phyloP scores from a whole-genome alignment of 805 yeast genomes.

The Blastobotrys peoriensis region DNA sequence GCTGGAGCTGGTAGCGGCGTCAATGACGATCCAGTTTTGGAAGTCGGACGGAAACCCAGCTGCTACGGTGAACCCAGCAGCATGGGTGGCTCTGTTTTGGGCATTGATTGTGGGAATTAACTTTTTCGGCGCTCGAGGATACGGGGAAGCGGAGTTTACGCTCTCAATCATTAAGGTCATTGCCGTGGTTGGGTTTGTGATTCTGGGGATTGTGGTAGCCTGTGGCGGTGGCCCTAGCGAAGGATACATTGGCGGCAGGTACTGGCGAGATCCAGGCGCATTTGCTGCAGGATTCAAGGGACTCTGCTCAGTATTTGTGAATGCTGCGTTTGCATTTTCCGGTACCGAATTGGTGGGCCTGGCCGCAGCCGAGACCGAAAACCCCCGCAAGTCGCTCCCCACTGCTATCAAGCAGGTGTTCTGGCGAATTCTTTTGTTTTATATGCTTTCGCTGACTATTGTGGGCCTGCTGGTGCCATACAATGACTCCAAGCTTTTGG shows the following conservation, averaged over 20 bases:
- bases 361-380: conserved; percentile 64
- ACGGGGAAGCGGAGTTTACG: conserved; percentile 67
- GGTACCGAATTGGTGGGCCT: conserved; percentile 67
- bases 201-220: conserved; percentile 46
- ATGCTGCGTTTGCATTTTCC: conserved; percentile 67
- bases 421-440: conserved; percentile 68
- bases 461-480: conserved; percentile 44
- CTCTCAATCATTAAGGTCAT: conserved; percentile 53
- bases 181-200: conserved; percentile 58
- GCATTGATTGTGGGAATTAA: conserved; percentile 44
- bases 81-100: conserved; percentile 53
- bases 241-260: conserved; percentile 45
- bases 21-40: conserved; percentile 54
- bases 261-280: conserved; percentile 65
- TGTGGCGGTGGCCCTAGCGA: conserved; percentile 54
- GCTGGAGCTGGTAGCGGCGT: conserved; percentile 58
- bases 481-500: conserved; percentile 34
- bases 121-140: conserved; percentile 53
- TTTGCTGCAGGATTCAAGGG: conserved; percentile 67
- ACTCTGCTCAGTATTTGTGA: conserved; percentile 57
- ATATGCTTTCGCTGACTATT: conserved; percentile 48
- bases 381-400: conserved; percentile 62
- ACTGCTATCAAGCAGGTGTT: conserved; percentile 70
- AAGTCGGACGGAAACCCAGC: conserved; percentile 58
- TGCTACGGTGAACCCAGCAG: conserved; percentile 51